phyloP scores from a whole-genome alignment of 176 grass and related monocot species.

The Canna indica region DNA sequence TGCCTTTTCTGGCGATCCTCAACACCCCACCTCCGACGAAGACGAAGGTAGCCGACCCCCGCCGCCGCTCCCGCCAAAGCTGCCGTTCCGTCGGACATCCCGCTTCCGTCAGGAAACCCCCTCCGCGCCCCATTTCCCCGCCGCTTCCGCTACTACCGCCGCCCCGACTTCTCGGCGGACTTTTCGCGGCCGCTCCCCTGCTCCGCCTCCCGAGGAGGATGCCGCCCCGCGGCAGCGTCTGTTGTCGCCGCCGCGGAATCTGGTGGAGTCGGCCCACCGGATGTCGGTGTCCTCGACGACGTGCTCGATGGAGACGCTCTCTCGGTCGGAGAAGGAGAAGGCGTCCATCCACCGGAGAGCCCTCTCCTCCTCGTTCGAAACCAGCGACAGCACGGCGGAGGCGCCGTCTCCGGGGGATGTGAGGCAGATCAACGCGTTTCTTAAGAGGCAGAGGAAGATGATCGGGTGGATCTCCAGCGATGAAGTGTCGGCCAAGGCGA shows the following conservation, averaged over 20 bases:
- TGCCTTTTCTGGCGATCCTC: slow-evolving; percentile 1
- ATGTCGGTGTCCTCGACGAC: slow-evolving; percentile 12
- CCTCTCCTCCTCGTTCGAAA: neutral
- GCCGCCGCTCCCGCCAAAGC: slow-evolving; percentile 35
- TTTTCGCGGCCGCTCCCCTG: slow-evolving; percentile 8
- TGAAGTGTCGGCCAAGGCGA: slow-evolving; percentile 25
- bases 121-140: slow-evolving; percentile 2
- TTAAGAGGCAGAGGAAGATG: slow-evolving; percentile 34
- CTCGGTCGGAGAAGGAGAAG: slow-evolving; percentile 4
- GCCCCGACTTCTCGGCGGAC: neutral
- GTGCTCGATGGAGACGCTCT: slow-evolving; percentile 6
- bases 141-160: slow-evolving; percentile 1
- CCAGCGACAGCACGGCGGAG: neutral
- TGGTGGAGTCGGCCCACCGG: slow-evolving; percentile 9
- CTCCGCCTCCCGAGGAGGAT: neutral
- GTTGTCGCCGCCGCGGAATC: slow-evolving; percentile 24
- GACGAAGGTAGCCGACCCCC: neutral
- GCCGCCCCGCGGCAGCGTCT: neutral
- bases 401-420: slow-evolving; percentile 17
- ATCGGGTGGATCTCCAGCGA: slow-evolving; percentile 25
- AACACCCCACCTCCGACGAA: slow-evolving; percentile 2
- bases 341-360: neutral
- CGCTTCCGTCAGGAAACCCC: slow-evolving; percentile 39
- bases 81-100: slow-evolving; percentile 39
- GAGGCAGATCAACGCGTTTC: slow-evolving; percentile 48